Base-by-base conservation (phyloP, 345 rosid species). In the Eucalyptus guilfoylei region DNA sequence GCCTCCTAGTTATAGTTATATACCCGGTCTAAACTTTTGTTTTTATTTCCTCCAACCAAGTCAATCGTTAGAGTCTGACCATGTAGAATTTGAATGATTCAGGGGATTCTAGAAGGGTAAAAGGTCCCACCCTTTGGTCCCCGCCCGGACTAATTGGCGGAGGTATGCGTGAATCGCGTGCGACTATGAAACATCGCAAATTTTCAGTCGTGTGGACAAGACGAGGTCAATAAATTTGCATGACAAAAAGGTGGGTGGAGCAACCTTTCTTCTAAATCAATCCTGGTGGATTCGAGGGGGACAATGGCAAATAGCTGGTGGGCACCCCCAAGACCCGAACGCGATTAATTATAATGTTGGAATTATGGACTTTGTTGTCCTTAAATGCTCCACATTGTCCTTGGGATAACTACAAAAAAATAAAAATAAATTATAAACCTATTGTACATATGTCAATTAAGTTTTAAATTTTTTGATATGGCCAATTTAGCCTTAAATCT, bases 401-500 rank as follows among this genome's bases (percentile, higher is more conserved):
- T 72, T 72, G 81, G 45, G 14, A 72, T 69, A 37, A 37, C 6
- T 19, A 17, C 8, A 17, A 34, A 16, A 9, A 3, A 9, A 5
- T 11, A 4, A 15, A 11, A 19, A 34, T 32, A 11, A 19, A 34
- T 32, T 2, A 64, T 37, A 19, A 72, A 34, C 4, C 1, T 21
- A 5, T 6, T 21, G 2, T 72, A 11, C 2, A 2, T 0, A 72
- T 10, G 1, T 37, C 7, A 40, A 76, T 21, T 76, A 4, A 3
- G 4, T 76, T 11, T 0, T 19, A 37, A 19, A 21, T 11, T 72
- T 72, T 72, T 72, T 21, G 1, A 72, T 72, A 5, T 37, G 8
- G 0, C 0, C 8, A 72, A 10, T 37, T 37, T 21, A 19, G 24
- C 11, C 2, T 3, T 17, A 9, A 34, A 69, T 3, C 23, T n/a